Percentiles rank a stretch among this genome's conserved stretches.
Conservation (phyloP, 495 filamentous ascomycete genomes). For the Neurospora sp. region DNA sequence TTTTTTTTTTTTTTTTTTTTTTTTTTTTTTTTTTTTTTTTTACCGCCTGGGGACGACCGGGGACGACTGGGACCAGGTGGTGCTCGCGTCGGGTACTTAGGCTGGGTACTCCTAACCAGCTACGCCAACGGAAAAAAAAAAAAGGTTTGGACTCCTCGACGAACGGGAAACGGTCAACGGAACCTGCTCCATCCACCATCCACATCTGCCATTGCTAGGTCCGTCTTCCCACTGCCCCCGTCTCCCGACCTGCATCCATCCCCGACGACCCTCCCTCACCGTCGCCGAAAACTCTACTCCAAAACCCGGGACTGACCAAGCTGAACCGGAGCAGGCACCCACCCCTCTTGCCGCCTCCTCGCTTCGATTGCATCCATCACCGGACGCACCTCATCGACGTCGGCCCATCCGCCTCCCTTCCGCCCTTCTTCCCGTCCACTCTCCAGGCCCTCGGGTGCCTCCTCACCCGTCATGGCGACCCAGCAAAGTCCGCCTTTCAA, state of each 20-base stretch:
- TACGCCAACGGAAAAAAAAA: conserved; percentile 1
- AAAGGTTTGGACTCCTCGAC: conserved; percentile 3
- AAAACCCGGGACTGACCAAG: background rate
- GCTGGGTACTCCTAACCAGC: conserved; percentile 1
- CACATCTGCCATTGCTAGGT: background rate
- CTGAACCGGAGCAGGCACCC: background rate
- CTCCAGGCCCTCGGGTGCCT: background rate
- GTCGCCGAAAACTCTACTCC: background rate
- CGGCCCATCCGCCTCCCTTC: background rate
- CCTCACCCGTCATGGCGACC: conserved; percentile 27
- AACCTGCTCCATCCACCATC: background rate
- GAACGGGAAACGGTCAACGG: background rate
- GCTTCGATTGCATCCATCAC: background rate
- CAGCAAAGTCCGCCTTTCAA: conserved; percentile 42
- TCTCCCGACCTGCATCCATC: background rate
- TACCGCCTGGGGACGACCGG: background rate
- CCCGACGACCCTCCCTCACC: background rate
- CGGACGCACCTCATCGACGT: background rate
- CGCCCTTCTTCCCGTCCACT: background rate
- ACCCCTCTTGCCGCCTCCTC: background rate
- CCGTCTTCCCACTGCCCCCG: background rate
- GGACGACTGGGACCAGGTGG: background rate
- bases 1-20: background rate
- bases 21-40: background rate
- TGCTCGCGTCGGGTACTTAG: conserved; percentile 4